Evolutionary conservation across 306 rosid genomes (phyloP).

Genomic region (Quercus ilex): DNA sequence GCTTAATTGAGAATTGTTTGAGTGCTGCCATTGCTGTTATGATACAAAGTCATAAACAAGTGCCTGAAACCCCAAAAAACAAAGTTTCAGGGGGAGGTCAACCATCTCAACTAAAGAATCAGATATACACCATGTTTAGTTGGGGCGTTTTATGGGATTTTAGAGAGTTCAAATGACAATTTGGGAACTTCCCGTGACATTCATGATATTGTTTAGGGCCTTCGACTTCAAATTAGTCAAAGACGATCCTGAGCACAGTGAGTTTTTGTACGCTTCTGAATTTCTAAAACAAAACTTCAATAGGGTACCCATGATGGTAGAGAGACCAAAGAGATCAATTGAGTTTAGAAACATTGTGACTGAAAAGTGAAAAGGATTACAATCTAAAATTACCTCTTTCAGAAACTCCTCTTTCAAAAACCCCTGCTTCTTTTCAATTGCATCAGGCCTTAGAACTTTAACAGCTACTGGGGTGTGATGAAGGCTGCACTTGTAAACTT

Average conservation of each 20-base stretch:
- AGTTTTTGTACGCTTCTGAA: not conserved
- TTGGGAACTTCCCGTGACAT: not conserved
- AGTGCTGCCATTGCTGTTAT: not conserved
- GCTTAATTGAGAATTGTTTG: not conserved
- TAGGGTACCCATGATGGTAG: slow-evolving; percentile 3
- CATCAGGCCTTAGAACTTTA: slow-evolving; percentile 61
- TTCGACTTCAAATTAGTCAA: not conserved
- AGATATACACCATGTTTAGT: not conserved
- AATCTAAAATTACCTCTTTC: slow-evolving; percentile 61
- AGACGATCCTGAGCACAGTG: not conserved
- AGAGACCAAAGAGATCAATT: slow-evolving; percentile 6
- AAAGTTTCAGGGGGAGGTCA: not conserved
- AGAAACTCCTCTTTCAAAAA: slow-evolving; percentile 85
- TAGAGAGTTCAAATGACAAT: not conserved
- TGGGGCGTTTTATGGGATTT: not conserved
- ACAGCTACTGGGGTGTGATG: slow-evolving; percentile 93
- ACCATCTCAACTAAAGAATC: not conserved
- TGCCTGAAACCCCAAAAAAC: not conserved
- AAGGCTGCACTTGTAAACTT: slow-evolving; percentile 85
- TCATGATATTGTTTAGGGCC: not conserved
- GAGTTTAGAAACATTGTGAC: slow-evolving; percentile 22
- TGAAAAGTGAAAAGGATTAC: not conserved
- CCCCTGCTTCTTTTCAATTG: slow-evolving; percentile 64
- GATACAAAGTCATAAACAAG: not conserved
- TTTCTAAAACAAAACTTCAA: slow-evolving; percentile 14